Evolutionary conservation across 176 grass and related monocot species (phyloP).

Genomic region (Oryza coarctata): DNA sequence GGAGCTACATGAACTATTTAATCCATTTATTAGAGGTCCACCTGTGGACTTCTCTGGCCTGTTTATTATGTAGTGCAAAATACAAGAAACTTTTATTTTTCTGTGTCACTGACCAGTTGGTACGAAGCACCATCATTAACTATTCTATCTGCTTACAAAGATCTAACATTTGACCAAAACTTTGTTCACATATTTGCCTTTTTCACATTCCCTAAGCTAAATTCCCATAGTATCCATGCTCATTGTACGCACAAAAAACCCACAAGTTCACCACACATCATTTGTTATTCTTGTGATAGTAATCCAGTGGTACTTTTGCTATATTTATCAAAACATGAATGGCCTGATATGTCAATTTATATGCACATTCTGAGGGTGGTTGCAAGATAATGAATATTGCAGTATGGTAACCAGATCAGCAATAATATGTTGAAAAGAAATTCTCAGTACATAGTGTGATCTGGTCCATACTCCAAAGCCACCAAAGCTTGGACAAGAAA

Average conservation of each 20-base stretch:
- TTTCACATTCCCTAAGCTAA: background rate
- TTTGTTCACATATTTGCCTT: background rate
- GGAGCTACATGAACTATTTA: background rate
- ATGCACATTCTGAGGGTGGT: background rate
- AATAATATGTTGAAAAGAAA: background rate
- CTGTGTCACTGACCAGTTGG: background rate
- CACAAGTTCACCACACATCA: background rate
- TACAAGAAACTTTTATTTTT: background rate
- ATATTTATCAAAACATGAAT: constrained; percentile 18
- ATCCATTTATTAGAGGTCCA: constrained; percentile 1
- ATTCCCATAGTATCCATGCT: background rate
- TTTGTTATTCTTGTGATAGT: background rate
- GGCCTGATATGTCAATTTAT: background rate
- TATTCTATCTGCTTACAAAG: background rate
- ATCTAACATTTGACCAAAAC: background rate
- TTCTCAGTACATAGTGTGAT: background rate
- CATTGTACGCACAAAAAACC: background rate
- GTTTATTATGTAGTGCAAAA: background rate
- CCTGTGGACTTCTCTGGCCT: background rate
- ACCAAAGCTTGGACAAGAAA: background rate
- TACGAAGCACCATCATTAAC: background rate
- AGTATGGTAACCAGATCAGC: background rate
- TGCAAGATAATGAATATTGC: background rate
- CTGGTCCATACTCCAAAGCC: background rate
- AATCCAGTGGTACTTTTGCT: background rate